A percentile compares a stretch with the other conserved stretches of the same genome.
phyloP scores from a whole-genome alignment of 345 rosid species.

The Heritiera fomes region DNA sequence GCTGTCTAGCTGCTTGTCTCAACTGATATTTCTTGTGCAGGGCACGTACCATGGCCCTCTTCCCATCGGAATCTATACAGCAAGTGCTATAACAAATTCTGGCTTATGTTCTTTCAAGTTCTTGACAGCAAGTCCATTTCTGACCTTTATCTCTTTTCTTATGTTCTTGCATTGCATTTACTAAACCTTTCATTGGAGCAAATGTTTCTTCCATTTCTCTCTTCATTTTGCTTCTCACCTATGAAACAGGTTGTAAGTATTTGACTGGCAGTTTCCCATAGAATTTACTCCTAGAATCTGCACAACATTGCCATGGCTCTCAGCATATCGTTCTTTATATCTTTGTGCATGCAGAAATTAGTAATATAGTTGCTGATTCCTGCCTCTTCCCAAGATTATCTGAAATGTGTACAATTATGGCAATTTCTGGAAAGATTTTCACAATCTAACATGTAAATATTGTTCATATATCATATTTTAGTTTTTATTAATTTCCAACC shows the following conservation, averaged over 20 bases:
- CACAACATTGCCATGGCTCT: not conserved
- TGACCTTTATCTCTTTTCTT: not conserved
- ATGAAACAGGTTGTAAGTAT: no score
- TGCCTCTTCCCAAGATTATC: not conserved
- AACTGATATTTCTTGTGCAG: conserved; percentile 33
- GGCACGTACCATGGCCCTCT: conserved; percentile 58
- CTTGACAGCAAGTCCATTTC: conserved; percentile 18
- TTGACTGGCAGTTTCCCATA: not conserved
- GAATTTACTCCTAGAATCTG: not conserved
- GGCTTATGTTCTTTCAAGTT: not conserved
- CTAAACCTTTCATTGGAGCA: not conserved
- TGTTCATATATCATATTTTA: no score
- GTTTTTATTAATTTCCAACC: no score
- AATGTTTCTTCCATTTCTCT: not conserved
- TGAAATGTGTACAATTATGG: not conserved
- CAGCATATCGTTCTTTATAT: not conserved
- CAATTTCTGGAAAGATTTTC: no score
- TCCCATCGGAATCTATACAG: conserved; percentile 43
- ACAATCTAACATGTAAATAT: no score
- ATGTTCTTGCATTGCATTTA: not conserved
- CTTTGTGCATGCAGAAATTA: not conserved
- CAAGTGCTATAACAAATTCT: conserved; percentile 30
- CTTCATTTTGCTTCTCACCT: not conserved
- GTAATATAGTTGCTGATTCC: not conserved
- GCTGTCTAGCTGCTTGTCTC: not conserved